phyloP scores from a whole-genome alignment of 768 basidiomycete species.

The Boletus tomentosulus region DNA sequence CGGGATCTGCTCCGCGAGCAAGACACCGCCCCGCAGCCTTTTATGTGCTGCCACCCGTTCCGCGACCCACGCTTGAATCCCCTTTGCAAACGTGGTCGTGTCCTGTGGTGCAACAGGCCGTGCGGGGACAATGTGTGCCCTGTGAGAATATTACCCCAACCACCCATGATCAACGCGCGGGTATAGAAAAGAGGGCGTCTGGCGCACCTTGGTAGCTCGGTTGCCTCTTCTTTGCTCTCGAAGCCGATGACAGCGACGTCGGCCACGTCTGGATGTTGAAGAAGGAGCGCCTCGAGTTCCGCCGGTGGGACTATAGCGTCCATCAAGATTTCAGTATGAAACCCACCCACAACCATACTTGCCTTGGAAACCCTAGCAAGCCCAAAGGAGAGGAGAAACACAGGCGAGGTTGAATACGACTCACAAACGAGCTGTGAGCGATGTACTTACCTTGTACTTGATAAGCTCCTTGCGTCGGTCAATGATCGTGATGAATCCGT shows the following conservation, averaged over 20 bases:
- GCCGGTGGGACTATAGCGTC: constrained; percentile 68
- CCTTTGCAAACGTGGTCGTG: constrained; percentile 35
- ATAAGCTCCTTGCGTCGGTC: constrained; percentile 73
- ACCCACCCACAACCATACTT: constrained; percentile 1
- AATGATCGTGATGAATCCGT: constrained; percentile 74
- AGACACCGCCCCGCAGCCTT: constrained; percentile 68
- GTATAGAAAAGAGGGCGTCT: background rate
- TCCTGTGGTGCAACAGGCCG: constrained; percentile 18
- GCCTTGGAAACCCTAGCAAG: constrained; percentile 70
- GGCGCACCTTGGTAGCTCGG: constrained; percentile 71
- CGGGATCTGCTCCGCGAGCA: constrained; percentile 47
- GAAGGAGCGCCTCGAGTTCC: constrained; percentile 73
- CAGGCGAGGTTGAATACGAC: background rate
- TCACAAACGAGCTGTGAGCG: background rate
- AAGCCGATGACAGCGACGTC: constrained; percentile 84
- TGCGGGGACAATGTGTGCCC: constrained; percentile 53
- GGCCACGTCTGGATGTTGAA: constrained; percentile 70
- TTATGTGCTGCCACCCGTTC: constrained; percentile 73
- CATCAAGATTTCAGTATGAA: background rate
- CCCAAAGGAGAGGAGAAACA: background rate
- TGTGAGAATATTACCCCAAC: constrained; percentile 17
- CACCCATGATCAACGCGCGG: background rate
- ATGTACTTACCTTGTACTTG: constrained; percentile 56
- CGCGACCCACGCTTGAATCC: constrained; percentile 64
- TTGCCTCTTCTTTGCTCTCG: constrained; percentile 58